phyloP scores from a whole-genome alignment of 345 rosid genomes.

The Raphanus sativus region DNA sequence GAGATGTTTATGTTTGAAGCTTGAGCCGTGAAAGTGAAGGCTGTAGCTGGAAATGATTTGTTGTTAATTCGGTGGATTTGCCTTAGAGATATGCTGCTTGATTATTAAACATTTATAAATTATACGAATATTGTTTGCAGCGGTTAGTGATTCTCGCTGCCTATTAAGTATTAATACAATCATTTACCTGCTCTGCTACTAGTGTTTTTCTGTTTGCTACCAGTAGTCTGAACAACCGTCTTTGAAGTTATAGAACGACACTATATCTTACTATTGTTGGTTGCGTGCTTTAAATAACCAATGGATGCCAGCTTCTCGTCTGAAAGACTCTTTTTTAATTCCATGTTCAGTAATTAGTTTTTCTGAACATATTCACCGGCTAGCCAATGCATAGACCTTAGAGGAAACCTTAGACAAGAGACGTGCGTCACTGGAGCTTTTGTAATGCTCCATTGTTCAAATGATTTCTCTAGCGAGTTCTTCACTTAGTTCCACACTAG shows the following conservation, averaged over 20 bases:
- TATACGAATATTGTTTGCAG: constrained; percentile 26
- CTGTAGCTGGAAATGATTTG: constrained; percentile 10
- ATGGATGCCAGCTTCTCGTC: constrained; percentile 47
- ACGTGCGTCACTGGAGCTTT: not conserved
- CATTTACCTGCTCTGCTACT: not conserved
- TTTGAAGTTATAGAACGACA: constrained; percentile 65
- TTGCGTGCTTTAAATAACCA: constrained; percentile 57
- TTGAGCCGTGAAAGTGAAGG: constrained; percentile 12
- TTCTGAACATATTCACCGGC: not conserved
- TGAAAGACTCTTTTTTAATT: constrained; percentile 47
- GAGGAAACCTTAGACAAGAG: no score
- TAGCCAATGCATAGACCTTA: not conserved
- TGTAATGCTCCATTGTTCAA: not conserved
- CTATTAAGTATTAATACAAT: not conserved
- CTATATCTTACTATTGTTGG: constrained; percentile 20
- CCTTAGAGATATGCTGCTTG: not conserved
- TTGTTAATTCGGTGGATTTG: constrained; percentile 23
- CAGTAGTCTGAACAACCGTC: constrained; percentile 75
- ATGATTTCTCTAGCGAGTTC: not conserved
- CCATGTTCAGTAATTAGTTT: constrained; percentile 66
- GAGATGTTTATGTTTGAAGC: constrained; percentile 10
- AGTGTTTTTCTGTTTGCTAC: constrained; percentile 34
- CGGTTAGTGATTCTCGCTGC: constrained; percentile 4
- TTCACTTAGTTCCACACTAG: not conserved
- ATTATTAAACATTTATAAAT: constrained; percentile 20